phyloP scores from a whole-genome alignment of 2,329 filamentous ascomycete genomes.

The Fusarium albidum region DNA sequence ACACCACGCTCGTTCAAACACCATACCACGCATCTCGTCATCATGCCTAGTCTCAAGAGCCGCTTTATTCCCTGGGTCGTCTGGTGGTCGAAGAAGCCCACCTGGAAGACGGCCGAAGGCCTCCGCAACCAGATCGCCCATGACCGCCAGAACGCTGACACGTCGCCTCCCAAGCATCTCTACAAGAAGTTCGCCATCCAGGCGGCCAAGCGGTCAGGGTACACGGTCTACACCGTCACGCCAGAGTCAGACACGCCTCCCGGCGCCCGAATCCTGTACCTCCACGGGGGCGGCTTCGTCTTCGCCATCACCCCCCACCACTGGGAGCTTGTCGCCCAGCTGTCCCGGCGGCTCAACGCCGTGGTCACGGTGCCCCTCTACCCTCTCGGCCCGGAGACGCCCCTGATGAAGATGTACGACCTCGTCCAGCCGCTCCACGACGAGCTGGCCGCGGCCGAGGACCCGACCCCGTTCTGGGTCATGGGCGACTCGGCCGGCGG shows the following conservation, averaged over 20 bases:
- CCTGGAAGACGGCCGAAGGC: slow-evolving; percentile 36
- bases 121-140: slow-evolving; percentile 37
- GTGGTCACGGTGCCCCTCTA: slow-evolving; percentile 44
- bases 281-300: slow-evolving; percentile 44
- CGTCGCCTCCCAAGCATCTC: slow-evolving; percentile 36
- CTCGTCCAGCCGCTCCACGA: slow-evolving; percentile 44
- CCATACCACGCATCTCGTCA: not conserved
- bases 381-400: slow-evolving; percentile 44
- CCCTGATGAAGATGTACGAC: slow-evolving; percentile 44
- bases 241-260: slow-evolving; percentile 42
- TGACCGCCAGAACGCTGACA: slow-evolving; percentile 31
- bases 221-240: slow-evolving; percentile 41
- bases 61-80: slow-evolving; percentile 40
- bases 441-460: slow-evolving; percentile 40
- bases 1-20: not conserved
- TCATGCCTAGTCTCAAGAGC: slow-evolving; percentile 40
- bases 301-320: slow-evolving; percentile 41
- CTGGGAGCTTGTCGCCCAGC: slow-evolving; percentile 40
- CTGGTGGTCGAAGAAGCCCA: slow-evolving; percentile 39
- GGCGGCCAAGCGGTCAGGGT: slow-evolving; percentile 30
- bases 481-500: slow-evolving; percentile 45
- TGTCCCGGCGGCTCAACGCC: slow-evolving; percentile 43
- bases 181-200: slow-evolving; percentile 39
- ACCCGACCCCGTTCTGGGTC: slow-evolving; percentile 41
- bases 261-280: slow-evolving; percentile 42